Evolutionary conservation across 441 rosid species (phyloP), one percentile per base, ranked within the genome.

Genomic region (Pelargonium citronellum): DNA sequence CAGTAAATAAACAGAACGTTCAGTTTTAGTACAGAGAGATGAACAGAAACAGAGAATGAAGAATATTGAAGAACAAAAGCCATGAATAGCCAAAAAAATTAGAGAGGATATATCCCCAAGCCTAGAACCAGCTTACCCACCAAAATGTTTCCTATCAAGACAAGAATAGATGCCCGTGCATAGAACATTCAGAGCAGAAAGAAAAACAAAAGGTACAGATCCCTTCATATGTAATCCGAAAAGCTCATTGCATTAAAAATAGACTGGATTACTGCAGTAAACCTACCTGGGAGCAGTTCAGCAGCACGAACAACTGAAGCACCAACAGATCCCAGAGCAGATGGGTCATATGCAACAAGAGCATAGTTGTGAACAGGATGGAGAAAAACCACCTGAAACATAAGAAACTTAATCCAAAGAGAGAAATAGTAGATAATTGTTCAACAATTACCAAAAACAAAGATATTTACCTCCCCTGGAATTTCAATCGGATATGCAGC

Each of bases 281-380:
- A 81, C 86, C 64, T 86, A 92, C 98, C 98, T 57, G 97, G 97
- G 69, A 88, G 91, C 69, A 95, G 81, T 74, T 89, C 91, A 72
- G 98, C 98, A 73, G 96, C 96, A 70, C 85, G 86, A 74, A 92
- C 92, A 73, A 75, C 81, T 12, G 97, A 85, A 71, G 87, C 85
- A 75, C 90, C 91, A 71, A 83, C 80, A 77, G 86, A 76, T 61
- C 89, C 98, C 73, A 95, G 39, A 66, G 91, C 91, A 68, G 90
- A 82, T 12, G 97, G 97, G 68, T 95, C 87, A 81, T 92, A 95
- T 9, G 94, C 93, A 74, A 95, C 89, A 71, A 95, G 86, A 72
- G 98, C 96, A 79, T 84, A 95, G 79, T 95, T 95, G 78, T 88
- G 91, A 80, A 92, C 96, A 71, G 99, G 98, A 81, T 95, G 99